A percentile compares a stretch with the other conserved stretches of the same genome.
Conservation (phyloP, 2,329 filamentous ascomycete species). For the Allantophomopsis lycopodina region DNA sequence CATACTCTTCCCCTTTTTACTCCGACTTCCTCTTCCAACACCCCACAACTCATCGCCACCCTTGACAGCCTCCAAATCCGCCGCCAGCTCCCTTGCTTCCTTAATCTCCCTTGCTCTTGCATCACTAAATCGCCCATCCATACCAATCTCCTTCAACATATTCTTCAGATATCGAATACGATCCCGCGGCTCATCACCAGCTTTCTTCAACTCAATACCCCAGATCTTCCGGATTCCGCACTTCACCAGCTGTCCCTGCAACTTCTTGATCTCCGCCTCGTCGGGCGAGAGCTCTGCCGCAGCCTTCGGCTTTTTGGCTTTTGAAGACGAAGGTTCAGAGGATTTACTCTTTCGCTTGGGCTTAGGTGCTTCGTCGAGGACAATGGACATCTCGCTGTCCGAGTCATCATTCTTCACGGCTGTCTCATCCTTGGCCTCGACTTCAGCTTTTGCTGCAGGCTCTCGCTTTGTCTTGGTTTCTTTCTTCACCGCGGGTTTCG, state of each 20-base stretch:
- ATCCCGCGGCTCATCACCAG: slow-evolving; percentile 52
- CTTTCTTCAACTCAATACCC: slow-evolving; percentile 70
- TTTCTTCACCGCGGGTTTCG: slow-evolving; percentile 8
- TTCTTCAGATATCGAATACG: slow-evolving; percentile 72
- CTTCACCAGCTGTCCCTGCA: slow-evolving; percentile 77
- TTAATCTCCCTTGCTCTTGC: slow-evolving; percentile 79
- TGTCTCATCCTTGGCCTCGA: slow-evolving; percentile 13
- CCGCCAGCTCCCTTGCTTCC: slow-evolving; percentile 70
- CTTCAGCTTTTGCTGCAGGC: slow-evolving; percentile 12
- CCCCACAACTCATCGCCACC: slow-evolving; percentile 77
- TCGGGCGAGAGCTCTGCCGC: slow-evolving; percentile 37
- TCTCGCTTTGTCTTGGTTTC: slow-evolving; percentile 6
- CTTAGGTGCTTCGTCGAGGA: slow-evolving; percentile 64
- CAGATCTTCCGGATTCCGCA: slow-evolving; percentile 91
- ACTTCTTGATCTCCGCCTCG: slow-evolving; percentile 70
- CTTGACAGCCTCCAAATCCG: slow-evolving; percentile 73
- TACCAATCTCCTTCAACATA: slow-evolving; percentile 71
- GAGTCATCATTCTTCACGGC: slow-evolving; percentile 3
- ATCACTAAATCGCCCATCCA: slow-evolving; percentile 78
- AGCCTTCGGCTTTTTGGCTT: slow-evolving; percentile 26
- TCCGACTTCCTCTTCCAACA: slow-evolving; percentile 20
- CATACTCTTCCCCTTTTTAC: slow-evolving; percentile 17
- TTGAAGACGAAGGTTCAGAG: slow-evolving; percentile 18
- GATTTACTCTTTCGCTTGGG: slow-evolving; percentile 29
- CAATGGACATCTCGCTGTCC: slow-evolving; percentile 45